A percentile compares a stretch with the other conserved stretches of the same genome.
Evolutionary conservation across 352 stramenopile species (phyloP).

Genomic region (Globisporangium radiosum): DNA sequence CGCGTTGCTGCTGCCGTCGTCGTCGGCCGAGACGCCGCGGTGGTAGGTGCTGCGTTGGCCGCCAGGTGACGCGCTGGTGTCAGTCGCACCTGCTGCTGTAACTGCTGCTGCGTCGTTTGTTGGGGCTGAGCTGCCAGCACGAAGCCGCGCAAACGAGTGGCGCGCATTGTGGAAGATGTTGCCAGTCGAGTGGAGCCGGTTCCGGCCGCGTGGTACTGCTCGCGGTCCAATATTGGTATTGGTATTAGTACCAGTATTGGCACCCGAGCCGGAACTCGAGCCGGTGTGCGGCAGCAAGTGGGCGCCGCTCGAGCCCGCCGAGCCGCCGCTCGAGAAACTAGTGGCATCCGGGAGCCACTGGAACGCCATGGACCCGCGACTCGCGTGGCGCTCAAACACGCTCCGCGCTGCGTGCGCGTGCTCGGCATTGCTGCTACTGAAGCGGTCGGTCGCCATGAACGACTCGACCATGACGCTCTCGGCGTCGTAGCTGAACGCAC

Average conservation of each 20-base stretch:
- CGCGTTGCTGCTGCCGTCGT: slow-evolving; percentile 21
- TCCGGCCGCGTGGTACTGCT: slow-evolving; percentile 6
- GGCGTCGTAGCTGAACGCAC: slow-evolving; percentile 85
- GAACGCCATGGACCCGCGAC: slow-evolving; percentile 79
- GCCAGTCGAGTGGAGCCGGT: slow-evolving; percentile 31
- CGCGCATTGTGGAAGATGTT: slow-evolving; percentile 64
- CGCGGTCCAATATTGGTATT: no score
- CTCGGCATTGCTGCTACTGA: slow-evolving; percentile 25
- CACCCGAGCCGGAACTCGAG: background rate
- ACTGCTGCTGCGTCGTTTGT: background rate
- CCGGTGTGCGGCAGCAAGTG: background rate
- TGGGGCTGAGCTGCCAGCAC: slow-evolving; percentile 32
- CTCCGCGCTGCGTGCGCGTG: slow-evolving; percentile 33
- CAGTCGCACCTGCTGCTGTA: background rate
- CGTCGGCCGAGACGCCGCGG: background rate
- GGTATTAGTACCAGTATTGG: background rate
- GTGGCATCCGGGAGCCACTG: slow-evolving; percentile 33
- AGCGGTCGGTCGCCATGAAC: slow-evolving; percentile 78
- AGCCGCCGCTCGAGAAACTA: background rate
- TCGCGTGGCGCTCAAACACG: slow-evolving; percentile 77
- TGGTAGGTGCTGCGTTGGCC: background rate
- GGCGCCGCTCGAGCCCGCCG: background rate
- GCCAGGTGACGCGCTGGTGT: background rate
- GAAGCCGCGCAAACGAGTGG: slow-evolving; percentile 40
- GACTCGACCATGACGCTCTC: slow-evolving; percentile 87